Base-by-base conservation (phyloP, 2,329 filamentous ascomycete species). In the Phoma sp. region DNA sequence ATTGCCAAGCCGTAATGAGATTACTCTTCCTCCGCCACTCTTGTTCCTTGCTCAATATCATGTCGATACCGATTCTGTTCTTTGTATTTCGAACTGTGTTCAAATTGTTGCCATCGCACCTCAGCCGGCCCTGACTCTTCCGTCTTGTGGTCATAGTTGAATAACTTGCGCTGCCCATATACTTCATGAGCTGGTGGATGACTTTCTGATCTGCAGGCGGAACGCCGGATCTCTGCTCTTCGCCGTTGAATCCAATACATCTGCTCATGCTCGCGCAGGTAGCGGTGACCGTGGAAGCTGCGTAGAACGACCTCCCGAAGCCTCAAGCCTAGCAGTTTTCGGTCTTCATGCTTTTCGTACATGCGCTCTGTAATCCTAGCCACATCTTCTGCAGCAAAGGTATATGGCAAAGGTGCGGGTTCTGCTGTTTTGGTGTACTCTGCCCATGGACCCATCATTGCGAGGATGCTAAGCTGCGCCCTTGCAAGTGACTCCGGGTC, bases 391-490 rank as follows among this genome's bases (percentile, higher is more conserved):
- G n/a, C n/a, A n/a, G n/a, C n/a, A n/a, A n/a, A n/a, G n/a, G n/a
- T n/a, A n/a, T n/a, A n/a, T n/a, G n/a, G n/a, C n/a, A n/a, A n/a
- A n/a, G n/a, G n/a, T n/a, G n/a, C n/a, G n/a, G n/a, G n/a, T 36
- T 36, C 33, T 36, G n/a, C 17, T 36, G 33, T 36, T 1, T 83
- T 81, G 3, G 83, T 82, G 64, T 84, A 87, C 42, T 82, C 74
- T 47, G 80, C 76, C 85, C 85, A 88, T 64, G 86, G 81, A 4
- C 83, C 85, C 1, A 87, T 73, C 76, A 88, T 81, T 6, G 80
- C 84, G 11, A 88, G 77, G 60, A 88, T 79, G 50, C 83, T 82
- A 57, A 88, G 82, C 62, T 88, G 86, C 0, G 86, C 86, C 20
- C 81, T 77, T 1, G 85, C 86, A 1, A 88, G 76, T 5, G 82